These are phyloP conservation scores for Funneliformis geosporum DNA, from an alignment of 192 early-diverging fungal species.

Conservation along the genomic window DNA sequence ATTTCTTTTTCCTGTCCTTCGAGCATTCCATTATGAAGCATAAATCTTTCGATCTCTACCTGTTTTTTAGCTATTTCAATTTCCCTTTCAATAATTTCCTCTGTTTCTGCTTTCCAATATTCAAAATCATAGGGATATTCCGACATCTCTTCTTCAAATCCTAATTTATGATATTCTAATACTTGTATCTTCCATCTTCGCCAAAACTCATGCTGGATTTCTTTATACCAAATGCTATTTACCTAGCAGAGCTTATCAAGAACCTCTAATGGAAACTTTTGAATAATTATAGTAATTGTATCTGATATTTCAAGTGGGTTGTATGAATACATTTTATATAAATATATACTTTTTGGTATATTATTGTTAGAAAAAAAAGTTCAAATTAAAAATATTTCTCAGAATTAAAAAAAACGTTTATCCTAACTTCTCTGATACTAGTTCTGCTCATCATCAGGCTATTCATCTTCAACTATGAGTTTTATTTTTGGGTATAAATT, in stretches of 20 bases:
- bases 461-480: too few species aligned
- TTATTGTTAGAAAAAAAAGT: too few species aligned
- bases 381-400: too few species aligned
- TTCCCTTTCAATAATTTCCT: too few species aligned
- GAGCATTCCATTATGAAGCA: not conserved
- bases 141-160: too few species aligned
- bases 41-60: not conserved
- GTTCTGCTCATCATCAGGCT: too few species aligned
- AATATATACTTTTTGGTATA: too few species aligned
- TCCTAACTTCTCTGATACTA: too few species aligned
- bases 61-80: conserved; percentile 4
- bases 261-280: not conserved
- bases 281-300: not conserved
- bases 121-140: too few species aligned
- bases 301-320: not conserved
- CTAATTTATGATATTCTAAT: conserved; percentile 11
- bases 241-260: not conserved
- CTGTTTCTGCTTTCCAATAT: too few species aligned
- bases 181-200: conserved; percentile 2
- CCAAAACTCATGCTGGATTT: not conserved
- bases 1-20: not conserved
- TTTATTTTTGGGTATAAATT: too few species aligned
- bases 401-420: too few species aligned
- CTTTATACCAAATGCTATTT: conserved; percentile 11
- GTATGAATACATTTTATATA: not conserved